These are phyloP conservation scores for Trichosanthes cucumerina DNA, from an alignment of 306 rosid genomes.

Conservation along the genomic window DNA sequence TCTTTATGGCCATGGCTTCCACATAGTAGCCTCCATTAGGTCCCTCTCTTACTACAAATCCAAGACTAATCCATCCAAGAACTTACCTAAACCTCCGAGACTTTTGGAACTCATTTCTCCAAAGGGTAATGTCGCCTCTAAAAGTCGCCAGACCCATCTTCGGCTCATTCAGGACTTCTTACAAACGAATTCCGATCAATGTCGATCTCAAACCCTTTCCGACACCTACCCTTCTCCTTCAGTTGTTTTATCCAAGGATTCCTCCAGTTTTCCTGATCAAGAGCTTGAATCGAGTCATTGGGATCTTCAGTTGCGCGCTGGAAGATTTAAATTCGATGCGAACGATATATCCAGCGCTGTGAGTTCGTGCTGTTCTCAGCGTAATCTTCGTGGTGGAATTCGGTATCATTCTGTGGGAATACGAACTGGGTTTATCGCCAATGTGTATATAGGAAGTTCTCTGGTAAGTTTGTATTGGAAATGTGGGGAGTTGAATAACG, in stretches of 20 bases:
- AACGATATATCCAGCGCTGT: slow-evolving; percentile 39
- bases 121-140: slow-evolving; percentile 13
- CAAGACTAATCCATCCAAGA: slow-evolving; percentile 6
- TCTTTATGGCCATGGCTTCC: neutral
- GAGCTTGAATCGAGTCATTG: slow-evolving; percentile 15
- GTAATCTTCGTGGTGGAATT: slow-evolving; percentile 44
- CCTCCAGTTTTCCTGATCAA: slow-evolving; percentile 9
- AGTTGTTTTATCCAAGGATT: neutral
- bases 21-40: neutral
- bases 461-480: slow-evolving; percentile 52
- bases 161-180: slow-evolving; percentile 46
- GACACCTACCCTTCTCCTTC: neutral
- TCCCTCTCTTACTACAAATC: slow-evolving; percentile 23
- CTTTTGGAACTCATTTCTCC: slow-evolving; percentile 42
- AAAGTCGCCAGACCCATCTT: slow-evolving; percentile 39
- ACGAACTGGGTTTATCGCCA: slow-evolving; percentile 42
- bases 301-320: slow-evolving; percentile 12
- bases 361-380: slow-evolving; percentile 41
- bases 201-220: neutral
- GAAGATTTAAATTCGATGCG: slow-evolving; percentile 28
- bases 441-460: slow-evolving; percentile 72
- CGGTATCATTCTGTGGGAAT: slow-evolving; percentile 62
- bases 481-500: slow-evolving; percentile 39
- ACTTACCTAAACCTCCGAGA: slow-evolving; percentile 29
- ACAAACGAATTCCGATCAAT: slow-evolving; percentile 14